Percentiles rank a stretch among this genome's conserved stretches.
Conservation (phyloP, 2,329 filamentous ascomycete species). For the Penicillium sp. region DNA sequence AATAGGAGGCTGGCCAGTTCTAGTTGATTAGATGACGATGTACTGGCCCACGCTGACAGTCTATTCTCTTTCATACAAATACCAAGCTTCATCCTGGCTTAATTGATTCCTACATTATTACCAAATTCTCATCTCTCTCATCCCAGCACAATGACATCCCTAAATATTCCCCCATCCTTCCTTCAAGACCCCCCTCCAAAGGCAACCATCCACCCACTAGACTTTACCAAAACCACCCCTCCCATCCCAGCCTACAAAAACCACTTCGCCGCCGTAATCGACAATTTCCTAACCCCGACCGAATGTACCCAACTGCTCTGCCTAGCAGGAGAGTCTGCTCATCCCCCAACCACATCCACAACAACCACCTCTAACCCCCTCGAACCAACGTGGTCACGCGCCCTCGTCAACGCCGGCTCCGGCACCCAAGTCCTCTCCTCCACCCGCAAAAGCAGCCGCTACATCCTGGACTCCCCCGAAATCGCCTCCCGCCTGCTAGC, state of each 20-base stretch:
- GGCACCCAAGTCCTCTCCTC: conserved; percentile 65
- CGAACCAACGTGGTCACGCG: conserved; percentile 65
- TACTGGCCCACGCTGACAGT: neutral
- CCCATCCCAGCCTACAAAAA: conserved; percentile 60
- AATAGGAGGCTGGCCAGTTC: neutral
- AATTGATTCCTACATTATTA: neutral
- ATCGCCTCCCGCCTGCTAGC: conserved; percentile 69
- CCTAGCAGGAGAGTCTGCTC: conserved; percentile 55
- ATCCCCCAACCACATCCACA: neutral
- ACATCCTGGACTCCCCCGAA: conserved; percentile 73
- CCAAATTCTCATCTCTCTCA: neutral
- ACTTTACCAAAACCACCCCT: conserved; percentile 57
- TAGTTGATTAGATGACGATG: neutral
- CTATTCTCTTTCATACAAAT: neutral
- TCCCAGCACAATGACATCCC: conserved; percentile 16
- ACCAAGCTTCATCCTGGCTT: neutral
- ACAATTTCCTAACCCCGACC: conserved; percentile 64
- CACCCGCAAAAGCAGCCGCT: conserved; percentile 73
- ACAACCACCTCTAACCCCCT: neutral
- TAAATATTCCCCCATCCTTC: conserved; percentile 26
- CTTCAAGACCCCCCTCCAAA: conserved; percentile 47
- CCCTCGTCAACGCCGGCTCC: conserved; percentile 69
- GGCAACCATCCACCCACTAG: conserved; percentile 57
- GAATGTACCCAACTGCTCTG: conserved; percentile 67
- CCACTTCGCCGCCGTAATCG: conserved; percentile 66